Percentiles rank a stretch among this genome's conserved stretches.
Conservation (phyloP, 129 eudicot species). For the Solidago caesia region DNA sequence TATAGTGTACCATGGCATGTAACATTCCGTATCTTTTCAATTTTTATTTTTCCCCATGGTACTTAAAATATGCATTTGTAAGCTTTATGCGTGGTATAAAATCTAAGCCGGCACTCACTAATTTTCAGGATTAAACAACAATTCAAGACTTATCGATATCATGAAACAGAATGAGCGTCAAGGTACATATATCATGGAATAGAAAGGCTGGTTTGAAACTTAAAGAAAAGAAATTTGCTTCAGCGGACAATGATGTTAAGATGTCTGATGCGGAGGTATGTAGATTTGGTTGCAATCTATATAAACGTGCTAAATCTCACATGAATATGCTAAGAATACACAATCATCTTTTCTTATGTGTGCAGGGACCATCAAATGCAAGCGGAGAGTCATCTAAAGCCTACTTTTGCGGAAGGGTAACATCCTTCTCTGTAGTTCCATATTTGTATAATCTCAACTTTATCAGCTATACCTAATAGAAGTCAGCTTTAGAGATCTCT, state of each 20-base stretch:
- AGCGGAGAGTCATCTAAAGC: conserved; percentile 65
- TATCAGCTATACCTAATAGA: background rate
- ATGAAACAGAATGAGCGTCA: conserved; percentile 88
- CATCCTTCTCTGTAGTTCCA: conserved; percentile 11
- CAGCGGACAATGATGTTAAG: conserved; percentile 66
- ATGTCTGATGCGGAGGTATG: conserved; percentile 87
- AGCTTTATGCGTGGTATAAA: too few species aligned
- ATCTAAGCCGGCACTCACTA: too few species aligned
- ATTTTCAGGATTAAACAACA: conserved; percentile 63
- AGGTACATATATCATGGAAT: conserved; percentile 41
- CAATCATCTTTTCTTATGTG: conserved; percentile 15
- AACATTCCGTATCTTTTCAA: background rate
- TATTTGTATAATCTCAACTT: background rate
- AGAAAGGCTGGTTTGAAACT: conserved; percentile 84
- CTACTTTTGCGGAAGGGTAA: conserved; percentile 62
- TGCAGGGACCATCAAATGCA: conserved; percentile 73
- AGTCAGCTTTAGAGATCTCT: background rate
- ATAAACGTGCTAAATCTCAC: conserved; percentile 13
- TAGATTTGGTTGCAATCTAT: conserved; percentile 10
- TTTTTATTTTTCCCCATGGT: background rate
- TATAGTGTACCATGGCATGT: conserved; percentile 78
- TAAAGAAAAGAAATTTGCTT: conserved; percentile 52
- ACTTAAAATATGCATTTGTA: too few species aligned
- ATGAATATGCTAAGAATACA: conserved; percentile 9
- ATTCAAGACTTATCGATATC: conserved; percentile 60